A percentile compares a stretch with the other conserved stretches of the same genome.
These are phyloP conservation scores for Lipomyces lipofer DNA, from an alignment of 805 yeast genomes.

Conservation along the genomic window DNA sequence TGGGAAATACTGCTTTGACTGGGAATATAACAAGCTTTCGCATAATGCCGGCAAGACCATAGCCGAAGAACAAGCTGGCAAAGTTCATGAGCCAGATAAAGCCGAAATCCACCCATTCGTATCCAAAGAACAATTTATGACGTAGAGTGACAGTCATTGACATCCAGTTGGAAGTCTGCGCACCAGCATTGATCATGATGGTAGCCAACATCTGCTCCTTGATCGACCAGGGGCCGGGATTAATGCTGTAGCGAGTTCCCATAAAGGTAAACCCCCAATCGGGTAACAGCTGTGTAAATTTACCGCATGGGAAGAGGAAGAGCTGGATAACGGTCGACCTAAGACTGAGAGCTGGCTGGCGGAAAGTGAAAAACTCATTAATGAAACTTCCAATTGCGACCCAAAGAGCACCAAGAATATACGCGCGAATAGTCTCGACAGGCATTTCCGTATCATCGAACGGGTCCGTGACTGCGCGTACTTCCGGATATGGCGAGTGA, in stretches of 20 bases:
- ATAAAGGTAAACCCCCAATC: slow-evolving; percentile 23
- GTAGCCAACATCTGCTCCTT: slow-evolving; percentile 65
- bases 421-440: slow-evolving; percentile 56
- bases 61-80: slow-evolving; percentile 63
- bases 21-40: slow-evolving; percentile 49
- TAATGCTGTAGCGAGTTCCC: slow-evolving; percentile 46
- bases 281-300: slow-evolving; percentile 30
- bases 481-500: slow-evolving; percentile 58
- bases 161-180: slow-evolving; percentile 15
- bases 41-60: slow-evolving; percentile 66
- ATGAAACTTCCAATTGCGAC: slow-evolving; percentile 58
- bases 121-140: slow-evolving; percentile 23
- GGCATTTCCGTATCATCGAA: slow-evolving; percentile 56
- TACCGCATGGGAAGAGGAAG: slow-evolving; percentile 59
- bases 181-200: slow-evolving; percentile 35
- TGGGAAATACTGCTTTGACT: slow-evolving; percentile 60
- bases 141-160: slow-evolving; percentile 8
- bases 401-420: slow-evolving; percentile 54
- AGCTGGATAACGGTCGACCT: slow-evolving; percentile 67
- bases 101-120: slow-evolving; percentile 43
- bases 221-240: slow-evolving; percentile 60
- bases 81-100: slow-evolving; percentile 55
- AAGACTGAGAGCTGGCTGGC: slow-evolving; percentile 56
- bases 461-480: slow-evolving; percentile 61
- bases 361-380: slow-evolving; percentile 59